Evolutionary conservation across 164 flowering plant species (phyloP), one percentile per base, ranked within the genome.

Genomic region (Echeveria elegans): DNA sequence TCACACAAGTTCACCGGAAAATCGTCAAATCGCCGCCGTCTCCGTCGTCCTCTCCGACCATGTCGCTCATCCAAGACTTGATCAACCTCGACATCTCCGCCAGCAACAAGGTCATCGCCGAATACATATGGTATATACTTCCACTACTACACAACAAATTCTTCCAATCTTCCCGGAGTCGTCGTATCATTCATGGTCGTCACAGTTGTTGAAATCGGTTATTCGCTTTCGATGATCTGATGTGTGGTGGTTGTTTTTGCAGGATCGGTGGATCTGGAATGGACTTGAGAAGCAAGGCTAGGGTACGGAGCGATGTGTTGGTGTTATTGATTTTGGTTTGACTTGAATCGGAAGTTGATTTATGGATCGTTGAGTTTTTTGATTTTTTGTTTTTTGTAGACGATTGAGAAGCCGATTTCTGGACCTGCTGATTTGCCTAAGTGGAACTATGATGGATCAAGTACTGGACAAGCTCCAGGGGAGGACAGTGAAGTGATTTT

Each of bases 1-100:
- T n/a, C n/a, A n/a, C n/a, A n/a, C n/a, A n/a, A n/a, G n/a, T n/a
- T n/a, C n/a, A n/a, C n/a, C n/a, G n/a, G n/a, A n/a, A n/a, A n/a
- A n/a, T n/a, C n/a, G n/a, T 34, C 37, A 34, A 34, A 34, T 7
- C 37, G 3, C 37, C 37, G 37, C 7, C 32, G 29, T n/a, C 43
- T 24, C 31, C 50, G 32, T 34, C 37, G 7, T 34, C 37, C 37
- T 34, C 37, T 34, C 14, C 34, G 16, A 37, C 30, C 60, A 87
- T 87, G 96, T 66, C 89, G 70, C 74, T 78, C 47, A 83, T 88
- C 9, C 56, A 76, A 15, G 93, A 89, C 79, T 86, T 89, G 68
- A 18, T 86, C 75, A 88, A 86, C 76, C 79, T 89, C 45, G 63
- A 89, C 71, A 87, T 89, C 81, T 72, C 86, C 0, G 86, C 78